A percentile compares a stretch with the other conserved stretches of the same genome.
Conservation (phyloP, 192 early-diverging fungal genomes). For the Umbelopsis sp. region DNA sequence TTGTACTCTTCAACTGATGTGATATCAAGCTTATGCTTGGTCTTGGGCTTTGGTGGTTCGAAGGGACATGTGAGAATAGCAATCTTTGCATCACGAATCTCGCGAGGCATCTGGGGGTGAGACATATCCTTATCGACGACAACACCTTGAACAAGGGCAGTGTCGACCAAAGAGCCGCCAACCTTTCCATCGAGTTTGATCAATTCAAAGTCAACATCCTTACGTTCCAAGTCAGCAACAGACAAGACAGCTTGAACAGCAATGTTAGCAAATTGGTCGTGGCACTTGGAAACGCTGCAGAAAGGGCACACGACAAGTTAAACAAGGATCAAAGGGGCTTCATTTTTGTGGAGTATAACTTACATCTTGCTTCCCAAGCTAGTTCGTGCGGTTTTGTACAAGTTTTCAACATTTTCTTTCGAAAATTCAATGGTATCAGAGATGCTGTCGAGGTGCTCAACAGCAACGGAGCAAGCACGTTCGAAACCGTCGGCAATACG, state of each 20-base stretch:
- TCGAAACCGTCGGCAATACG: conserved; percentile 99
- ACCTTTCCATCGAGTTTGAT: conserved; percentile 99
- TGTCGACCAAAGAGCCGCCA: conserved; percentile 94
- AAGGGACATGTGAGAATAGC: conserved; percentile 99
- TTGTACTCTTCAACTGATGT: conserved; percentile 98
- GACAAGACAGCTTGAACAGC: conserved; percentile 97
- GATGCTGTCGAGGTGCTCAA: conserved; percentile 87
- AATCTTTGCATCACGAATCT: conserved; percentile 92
- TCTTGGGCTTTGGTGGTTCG: conserved; percentile 99
- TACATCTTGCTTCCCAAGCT: conserved; percentile 98
- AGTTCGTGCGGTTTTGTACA: conserved; percentile 96
- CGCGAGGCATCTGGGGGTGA: conserved; percentile 99
- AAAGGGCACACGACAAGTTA: background rate
- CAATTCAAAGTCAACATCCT: conserved; percentile 99
- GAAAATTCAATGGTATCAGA: conserved; percentile 89
- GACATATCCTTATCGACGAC: conserved; percentile 99
- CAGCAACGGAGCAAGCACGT: conserved; percentile 92
- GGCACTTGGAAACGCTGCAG: conserved; percentile 93
- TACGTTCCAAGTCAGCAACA: conserved; percentile 97
- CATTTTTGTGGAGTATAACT: too few species aligned
- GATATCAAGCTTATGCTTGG: conserved; percentile 99
- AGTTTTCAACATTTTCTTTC: conserved; percentile 78
- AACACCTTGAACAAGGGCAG: conserved; percentile 93
- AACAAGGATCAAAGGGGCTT: too few species aligned
- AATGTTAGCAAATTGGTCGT: conserved; percentile 97